Base-by-base conservation (phyloP, 441 rosid genomes). In the Populus hybrid region DNA sequence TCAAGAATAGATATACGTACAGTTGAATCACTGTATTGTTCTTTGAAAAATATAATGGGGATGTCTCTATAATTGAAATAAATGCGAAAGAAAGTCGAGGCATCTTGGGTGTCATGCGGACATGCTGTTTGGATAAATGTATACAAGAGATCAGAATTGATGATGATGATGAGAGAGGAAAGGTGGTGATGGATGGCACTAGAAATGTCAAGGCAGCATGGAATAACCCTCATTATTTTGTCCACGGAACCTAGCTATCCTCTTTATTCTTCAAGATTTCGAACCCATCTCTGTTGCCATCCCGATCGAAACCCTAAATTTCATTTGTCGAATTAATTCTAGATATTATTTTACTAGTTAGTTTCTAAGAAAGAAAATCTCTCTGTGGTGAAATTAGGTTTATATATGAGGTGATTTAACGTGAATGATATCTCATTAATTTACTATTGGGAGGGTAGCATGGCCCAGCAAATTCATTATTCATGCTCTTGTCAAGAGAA, bases 191-290 rank as follows among this genome's bases (percentile, higher is more conserved):
- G 28, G 77, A 68, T 36, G 28, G 77, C 42, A 72, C 35, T 14
- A 38, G n/a, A 35, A 69, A 67, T 28, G 2, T 45, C 56, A 68
- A 71, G 77, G 82, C n/a, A 76, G 83, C 84, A 84, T 81, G 87
- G 84, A 79, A 50, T 36, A 68, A n/a, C 75, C 56, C 79, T 81
- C 77, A 82, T 84, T 50, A 84, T 82, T 84, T 74, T 82, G 84
- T 79, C 83, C 68, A 73, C 75, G 71, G 63, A 11, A 20, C 75
- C 35, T 11, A 2, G 14, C 14, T 40, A 40, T 18, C 26, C 26
- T 66, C 33, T 53, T 21, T 74, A 14, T 59, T 66, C 36, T 21
- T 38, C 24, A 9, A 16, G 20, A 11, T 35, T 65, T 28, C 11
- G 14, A 72, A 18, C 50, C 28, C 21, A 2, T 42, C n/a, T 42